Percentiles rank a stretch among this genome's conserved stretches.
Evolutionary conservation across 345 rosid species (phyloP).

Genomic region (Cardamine resedifolia): DNA sequence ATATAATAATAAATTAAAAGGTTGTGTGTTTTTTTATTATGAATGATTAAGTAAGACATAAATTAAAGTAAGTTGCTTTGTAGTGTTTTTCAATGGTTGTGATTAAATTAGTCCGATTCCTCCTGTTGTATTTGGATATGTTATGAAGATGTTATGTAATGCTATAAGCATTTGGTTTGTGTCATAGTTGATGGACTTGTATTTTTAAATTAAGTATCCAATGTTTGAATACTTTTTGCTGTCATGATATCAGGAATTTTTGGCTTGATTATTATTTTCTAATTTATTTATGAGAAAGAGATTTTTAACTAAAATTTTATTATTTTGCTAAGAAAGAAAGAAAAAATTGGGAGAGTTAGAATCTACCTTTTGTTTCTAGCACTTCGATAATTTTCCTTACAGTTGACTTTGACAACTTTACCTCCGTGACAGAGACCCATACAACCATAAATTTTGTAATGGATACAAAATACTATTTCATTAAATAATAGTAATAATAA

Average conservation of each 20-base stretch:
- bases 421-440: constrained; percentile 26
- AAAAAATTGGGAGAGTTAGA: background rate
- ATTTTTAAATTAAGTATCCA: background rate
- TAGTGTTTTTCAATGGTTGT: constrained; percentile 12
- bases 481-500: background rate
- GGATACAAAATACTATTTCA: background rate
- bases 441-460: background rate
- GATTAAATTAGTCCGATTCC: constrained; percentile 5
- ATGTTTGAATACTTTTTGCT: background rate
- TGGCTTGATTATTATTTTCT: background rate
- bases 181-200: background rate
- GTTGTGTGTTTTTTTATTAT: background rate
- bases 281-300: background rate
- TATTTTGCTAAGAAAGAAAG: background rate
- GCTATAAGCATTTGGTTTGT: background rate
- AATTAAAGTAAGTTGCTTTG: constrained; percentile 8
- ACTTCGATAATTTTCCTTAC: constrained; percentile 7
- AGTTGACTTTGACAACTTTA: constrained; percentile 29
- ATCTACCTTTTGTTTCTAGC: constrained; percentile 26
- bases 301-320: background rate
- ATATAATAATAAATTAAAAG: background rate
- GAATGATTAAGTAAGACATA: background rate
- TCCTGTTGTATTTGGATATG: background rate
- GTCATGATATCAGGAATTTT: background rate
- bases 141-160: background rate